Base-by-base conservation (phyloP, 352 stramenopile species). In the Globisporangium apiculatum region DNA sequence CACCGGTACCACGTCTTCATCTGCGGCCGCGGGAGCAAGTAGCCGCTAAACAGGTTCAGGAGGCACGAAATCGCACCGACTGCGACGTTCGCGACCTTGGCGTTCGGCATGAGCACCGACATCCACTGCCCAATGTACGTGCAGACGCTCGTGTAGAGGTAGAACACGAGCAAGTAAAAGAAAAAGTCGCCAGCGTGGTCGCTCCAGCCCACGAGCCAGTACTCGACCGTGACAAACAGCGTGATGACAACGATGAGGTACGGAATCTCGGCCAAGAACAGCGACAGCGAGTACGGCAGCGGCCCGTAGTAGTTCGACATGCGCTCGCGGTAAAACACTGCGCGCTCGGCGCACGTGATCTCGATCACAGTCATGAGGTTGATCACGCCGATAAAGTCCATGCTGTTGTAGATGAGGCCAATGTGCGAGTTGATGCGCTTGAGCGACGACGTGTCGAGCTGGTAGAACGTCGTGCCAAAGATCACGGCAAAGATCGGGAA, bases 391-490 rank as follows among this genome's bases (percentile, higher is more conserved):
- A 87, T 85, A 62, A 85, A 83, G 47, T 84, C 76, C 70, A 84
- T 76, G 41, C 60, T 80, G 68, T 84, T 87, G 70, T 83, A 85
- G 41, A 86, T 85, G 7, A 85, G 58, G 17, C 71, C 73, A 17
- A 87, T 59, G 63, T 82, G 72, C 62, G 74, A 85, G 55, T 80
- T 87, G 56, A 51, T 45, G 57, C 59, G 79, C 76, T 40, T 40
- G 18, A 18, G 48, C 53, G 59, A 18, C 61, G 42, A 72, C 9
- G 74, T 72, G 74, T 48, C 86, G 0, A 87, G 45, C 43, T 87
- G 58, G 55, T 74, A 87, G 54, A 89, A 91, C 31, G 72, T 82
- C 18, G 71, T 86, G 35, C 79, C 79, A 50, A 91, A 88, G 43
- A 91, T 78, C 12, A 81, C 12, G 0, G 69, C 81, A 31, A 74